phyloP scores from a whole-genome alignment of 768 basidiomycete genomes.

The Mycena metata region DNA sequence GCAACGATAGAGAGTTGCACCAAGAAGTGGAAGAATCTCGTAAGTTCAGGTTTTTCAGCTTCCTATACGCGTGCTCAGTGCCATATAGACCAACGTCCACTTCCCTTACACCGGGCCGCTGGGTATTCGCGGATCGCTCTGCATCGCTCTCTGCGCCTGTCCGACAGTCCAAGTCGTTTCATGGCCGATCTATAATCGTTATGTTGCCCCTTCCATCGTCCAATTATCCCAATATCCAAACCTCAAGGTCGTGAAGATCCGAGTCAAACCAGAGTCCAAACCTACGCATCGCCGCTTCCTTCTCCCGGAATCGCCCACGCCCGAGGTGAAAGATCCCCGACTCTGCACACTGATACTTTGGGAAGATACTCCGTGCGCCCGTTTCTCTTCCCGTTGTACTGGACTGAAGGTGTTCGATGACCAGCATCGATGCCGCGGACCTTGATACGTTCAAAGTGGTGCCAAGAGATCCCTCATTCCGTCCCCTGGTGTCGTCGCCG shows the following conservation, averaged over 20 bases:
- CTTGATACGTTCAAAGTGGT: neutral
- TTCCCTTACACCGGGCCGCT: neutral
- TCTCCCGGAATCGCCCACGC: neutral
- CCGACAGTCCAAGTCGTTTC: slow-evolving; percentile 5
- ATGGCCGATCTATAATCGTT: neutral
- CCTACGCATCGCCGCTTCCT: neutral
- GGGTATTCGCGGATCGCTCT: neutral
- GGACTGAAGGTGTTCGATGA: neutral
- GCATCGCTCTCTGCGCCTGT: neutral
- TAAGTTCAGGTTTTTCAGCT: neutral
- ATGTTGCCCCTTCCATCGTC: neutral
- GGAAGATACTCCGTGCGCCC: neutral
- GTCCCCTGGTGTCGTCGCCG: slow-evolving; percentile 2
- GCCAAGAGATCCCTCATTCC: neutral
- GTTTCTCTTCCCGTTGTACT: neutral
- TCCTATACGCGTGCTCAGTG: neutral
- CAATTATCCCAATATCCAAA: neutral
- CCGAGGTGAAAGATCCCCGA: neutral
- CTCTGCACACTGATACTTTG: neutral
- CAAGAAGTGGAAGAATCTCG: neutral
- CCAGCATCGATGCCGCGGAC: neutral
- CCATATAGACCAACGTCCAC: neutral
- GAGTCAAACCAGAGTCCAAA: neutral
- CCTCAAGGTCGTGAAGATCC: slow-evolving; percentile 1
- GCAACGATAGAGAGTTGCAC: neutral